Evolutionary conservation across 768 basidiomycete species (phyloP), one percentile per base, ranked within the genome.

Genomic region (Boletales sp.): DNA sequence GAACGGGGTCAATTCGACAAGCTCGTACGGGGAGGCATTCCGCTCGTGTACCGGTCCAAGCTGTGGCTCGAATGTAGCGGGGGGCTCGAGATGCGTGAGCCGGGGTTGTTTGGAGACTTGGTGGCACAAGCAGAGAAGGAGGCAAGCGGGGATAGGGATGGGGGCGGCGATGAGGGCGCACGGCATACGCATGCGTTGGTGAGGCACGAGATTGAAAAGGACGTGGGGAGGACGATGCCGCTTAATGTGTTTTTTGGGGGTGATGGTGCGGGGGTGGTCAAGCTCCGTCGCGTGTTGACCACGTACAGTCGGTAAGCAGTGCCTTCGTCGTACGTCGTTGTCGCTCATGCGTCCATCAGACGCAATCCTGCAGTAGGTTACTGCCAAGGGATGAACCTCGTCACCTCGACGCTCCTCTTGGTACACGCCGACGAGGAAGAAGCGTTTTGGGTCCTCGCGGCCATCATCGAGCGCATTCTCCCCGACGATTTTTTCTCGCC

Each of bases 221-320:
- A 98, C 61, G 87, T 93, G 0, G 85, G 87, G 54, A 70, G 87
- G 76, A 90, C 94, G 59, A 87, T 95, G 87, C 94, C 94, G 1
- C 70, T 92, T 39, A 96, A 96, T 61, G 80, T 98, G 30, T 98
- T 96, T 74, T 99, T 97, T 71, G 96, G 93, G 0, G 93, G 95
- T 0, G 94, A 96, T 67, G 96, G 96, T 0, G 90, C 84, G 0
- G 96, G 96, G 3, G 94, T 97, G 12, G 80, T 84, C 44, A 99
- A 99, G 70, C 70, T 99, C 48, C 76, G 94, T 46, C 78, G 94
- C 56, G 91, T 98, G 34, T 74, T 99, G 70, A 80, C 78, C 41
- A 96, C 94, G 0, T 98, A 95, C 67, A 93, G 93, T 63, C 82
- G 90, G 94, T 91, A 49, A 63, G 88, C 28, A 35, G 44, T 8